A percentile compares a stretch with the other conserved stretches of the same genome.
Evolutionary conservation across 2,329 filamentous ascomycete genomes (phyloP).

Genomic region (Paecilomyces formosus): DNA sequence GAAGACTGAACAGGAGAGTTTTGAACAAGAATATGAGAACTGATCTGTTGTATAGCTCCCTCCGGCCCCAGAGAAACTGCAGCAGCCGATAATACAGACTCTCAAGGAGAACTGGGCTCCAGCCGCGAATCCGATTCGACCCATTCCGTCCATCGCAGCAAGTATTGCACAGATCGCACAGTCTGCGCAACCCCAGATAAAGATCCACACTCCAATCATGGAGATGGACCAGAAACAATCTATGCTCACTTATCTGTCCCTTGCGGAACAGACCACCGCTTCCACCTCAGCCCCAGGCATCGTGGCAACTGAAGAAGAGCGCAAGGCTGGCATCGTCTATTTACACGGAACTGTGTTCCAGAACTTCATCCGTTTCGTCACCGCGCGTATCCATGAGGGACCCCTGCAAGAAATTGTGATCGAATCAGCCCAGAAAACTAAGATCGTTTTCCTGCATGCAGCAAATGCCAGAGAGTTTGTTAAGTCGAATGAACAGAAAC

Average conservation of each 20-base stretch:
- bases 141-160: not conserved
- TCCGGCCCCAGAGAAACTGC: not conserved
- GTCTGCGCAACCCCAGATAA: not conserved
- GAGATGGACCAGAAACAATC: not conserved
- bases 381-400: conserved; percentile 30
- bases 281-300: not conserved
- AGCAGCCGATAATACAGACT: not conserved
- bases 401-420: conserved; percentile 32
- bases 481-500: conserved; percentile 20
- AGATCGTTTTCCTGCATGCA: conserved; percentile 32
- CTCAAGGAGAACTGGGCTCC: not conserved
- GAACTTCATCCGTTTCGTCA: conserved; percentile 21
- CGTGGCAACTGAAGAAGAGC: conserved; percentile 8
- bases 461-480: conserved; percentile 27
- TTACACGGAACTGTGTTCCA: conserved; percentile 16
- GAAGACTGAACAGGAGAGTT: not conserved
- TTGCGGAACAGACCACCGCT: not conserved
- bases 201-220: not conserved
- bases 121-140: not conserved
- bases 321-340: conserved; percentile 21
- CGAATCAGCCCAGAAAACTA: conserved; percentile 21
- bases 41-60: not conserved
- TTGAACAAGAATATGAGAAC: not conserved
- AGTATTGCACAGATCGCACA: not conserved
- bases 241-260: not conserved